phyloP scores from a whole-genome alignment of 1,139 yeast species.

The Hemisphaericaspora lyxosophila region DNA sequence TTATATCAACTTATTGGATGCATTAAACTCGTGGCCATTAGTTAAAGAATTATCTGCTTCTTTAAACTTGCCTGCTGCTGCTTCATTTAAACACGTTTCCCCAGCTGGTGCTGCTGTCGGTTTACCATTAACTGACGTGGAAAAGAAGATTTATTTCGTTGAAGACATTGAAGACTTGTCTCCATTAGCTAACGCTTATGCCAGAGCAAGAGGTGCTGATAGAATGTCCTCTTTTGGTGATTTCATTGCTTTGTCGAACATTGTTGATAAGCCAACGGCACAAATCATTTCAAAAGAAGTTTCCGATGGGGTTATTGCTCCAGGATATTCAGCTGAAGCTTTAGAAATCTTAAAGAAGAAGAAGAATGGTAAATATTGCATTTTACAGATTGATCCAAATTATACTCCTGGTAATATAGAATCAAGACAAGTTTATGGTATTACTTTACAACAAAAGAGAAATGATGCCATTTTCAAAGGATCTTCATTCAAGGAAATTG shows the following conservation, averaged over 20 bases:
- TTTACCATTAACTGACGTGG: constrained; percentile 82
- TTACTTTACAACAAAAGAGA: constrained; percentile 92
- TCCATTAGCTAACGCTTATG: constrained; percentile 96
- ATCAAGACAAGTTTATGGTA: constrained; percentile 94
- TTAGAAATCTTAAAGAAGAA: constrained; percentile 83
- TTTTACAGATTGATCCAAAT: constrained; percentile 93
- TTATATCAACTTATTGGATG: constrained; percentile 92
- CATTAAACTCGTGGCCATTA: constrained; percentile 97
- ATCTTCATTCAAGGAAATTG: constrained; percentile 86
- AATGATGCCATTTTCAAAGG: constrained; percentile 92
- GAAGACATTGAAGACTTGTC: constrained; percentile 92
- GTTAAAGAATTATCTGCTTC: constrained; percentile 96
- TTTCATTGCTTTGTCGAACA: constrained; percentile 94
- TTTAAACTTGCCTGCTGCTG: constrained; percentile 95
- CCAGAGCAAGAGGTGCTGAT: constrained; percentile 99
- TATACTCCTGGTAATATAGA: constrained; percentile 79
- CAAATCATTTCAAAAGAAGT: constrained; percentile 96
- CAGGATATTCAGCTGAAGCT: constrained; percentile 93
- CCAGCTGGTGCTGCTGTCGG: constrained; percentile 99
- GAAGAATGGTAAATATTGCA: constrained; percentile 97
- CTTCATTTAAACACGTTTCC: constrained; percentile 96
- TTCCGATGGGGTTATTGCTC: constrained; percentile 97
- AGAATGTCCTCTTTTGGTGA: constrained; percentile 99
- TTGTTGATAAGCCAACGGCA: constrained; percentile 95
- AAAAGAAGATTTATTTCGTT: constrained; percentile 93